Base-by-base conservation (phyloP, 805 yeast genomes). In the Geotrichum ghanense region DNA sequence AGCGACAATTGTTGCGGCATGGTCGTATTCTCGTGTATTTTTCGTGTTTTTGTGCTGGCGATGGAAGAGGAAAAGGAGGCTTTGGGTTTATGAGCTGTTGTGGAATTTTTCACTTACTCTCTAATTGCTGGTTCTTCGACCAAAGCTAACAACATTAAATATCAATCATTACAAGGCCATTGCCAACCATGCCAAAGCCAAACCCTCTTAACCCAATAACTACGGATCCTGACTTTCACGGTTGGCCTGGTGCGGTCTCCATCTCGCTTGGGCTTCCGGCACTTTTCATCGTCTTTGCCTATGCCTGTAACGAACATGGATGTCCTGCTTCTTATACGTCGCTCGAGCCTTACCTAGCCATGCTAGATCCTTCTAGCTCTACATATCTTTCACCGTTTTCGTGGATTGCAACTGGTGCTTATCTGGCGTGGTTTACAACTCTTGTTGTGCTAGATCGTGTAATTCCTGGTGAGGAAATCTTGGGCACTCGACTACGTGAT, bases 401-500 rank as follows among this genome's bases (percentile, higher is more conserved):
- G 9, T 41, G 50, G 19, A 58, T 62, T 4, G 71, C 79, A 7
- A 77, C 95, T 85, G 63, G 61, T 2, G 81, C 73, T 5, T 90
- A 89, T 61, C 53, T 76, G 4, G 50, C 65, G 1, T 90, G 97
- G 97, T 82, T 87, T 56, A 69, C 70, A 47, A 72, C 70, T 0
- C 69, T 92, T 45, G 81, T 78, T 3, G 49, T 74, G 0, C 65
- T 86, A 40, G 96, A 86, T 61, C 56, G 74, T 12, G 55, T 80
- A 2, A 65, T 84, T 26, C 89, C 90, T 10, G 95, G 90, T 0
- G 72, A 67, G 48, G 63, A 59, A 21, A 65, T 77, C 54, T 60
- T 74, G 25, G 98, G 98, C 22, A 77, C 80, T 9, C 64, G 61
- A 47, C 67, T 90, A 48, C 73, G 97, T 57, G 95, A 88, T 61